Conservation (phyloP, 768 basidiomycete genomes). For the Lentinula sp. region DNA sequence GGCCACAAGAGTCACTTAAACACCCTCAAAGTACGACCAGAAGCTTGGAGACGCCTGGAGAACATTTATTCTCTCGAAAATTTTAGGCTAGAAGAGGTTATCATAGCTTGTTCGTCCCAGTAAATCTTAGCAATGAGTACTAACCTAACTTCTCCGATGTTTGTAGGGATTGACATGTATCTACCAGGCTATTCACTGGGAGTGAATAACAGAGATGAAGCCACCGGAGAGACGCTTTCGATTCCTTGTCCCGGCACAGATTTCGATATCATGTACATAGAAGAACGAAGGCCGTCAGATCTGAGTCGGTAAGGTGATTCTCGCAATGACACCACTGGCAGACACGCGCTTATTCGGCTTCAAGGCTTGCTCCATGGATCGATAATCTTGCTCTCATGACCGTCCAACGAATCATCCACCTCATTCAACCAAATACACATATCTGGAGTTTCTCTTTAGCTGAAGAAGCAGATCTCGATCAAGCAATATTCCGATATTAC, state of each 20-base stretch:
- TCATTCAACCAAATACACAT: conserved; percentile 33
- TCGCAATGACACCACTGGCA: neutral
- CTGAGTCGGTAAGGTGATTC: conserved; percentile 31
- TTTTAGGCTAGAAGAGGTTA: conserved; percentile 22
- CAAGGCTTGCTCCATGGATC: conserved; percentile 44
- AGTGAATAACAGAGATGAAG: conserved; percentile 30
- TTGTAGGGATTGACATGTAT: conserved; percentile 31
- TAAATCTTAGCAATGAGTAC: conserved; percentile 7
- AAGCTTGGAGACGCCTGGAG: conserved; percentile 48
- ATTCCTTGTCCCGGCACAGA: conserved; percentile 31
- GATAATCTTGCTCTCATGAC: conserved; percentile 47
- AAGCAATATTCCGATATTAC: conserved; percentile 37
- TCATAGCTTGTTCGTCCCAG: conserved; percentile 30
- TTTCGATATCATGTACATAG: conserved; percentile 26
- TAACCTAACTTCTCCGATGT: neutral
- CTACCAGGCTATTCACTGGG: conserved; percentile 29
- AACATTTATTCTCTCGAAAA: conserved; percentile 31
- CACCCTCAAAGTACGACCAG: conserved; percentile 35
- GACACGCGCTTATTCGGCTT: neutral
- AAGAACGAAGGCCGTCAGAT: conserved; percentile 32
- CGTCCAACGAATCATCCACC: conserved; percentile 39
- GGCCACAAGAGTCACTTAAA: conserved; percentile 45
- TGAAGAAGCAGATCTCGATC: conserved; percentile 27
- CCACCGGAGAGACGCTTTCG: conserved; percentile 33
- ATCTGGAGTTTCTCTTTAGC: conserved; percentile 35